A percentile compares a stretch with the other conserved stretches of the same genome.
These are phyloP conservation scores for Phycomyces blakesleeanus DNA, from an alignment of 192 early-diverging fungal genomes.

Conservation along the genomic window DNA sequence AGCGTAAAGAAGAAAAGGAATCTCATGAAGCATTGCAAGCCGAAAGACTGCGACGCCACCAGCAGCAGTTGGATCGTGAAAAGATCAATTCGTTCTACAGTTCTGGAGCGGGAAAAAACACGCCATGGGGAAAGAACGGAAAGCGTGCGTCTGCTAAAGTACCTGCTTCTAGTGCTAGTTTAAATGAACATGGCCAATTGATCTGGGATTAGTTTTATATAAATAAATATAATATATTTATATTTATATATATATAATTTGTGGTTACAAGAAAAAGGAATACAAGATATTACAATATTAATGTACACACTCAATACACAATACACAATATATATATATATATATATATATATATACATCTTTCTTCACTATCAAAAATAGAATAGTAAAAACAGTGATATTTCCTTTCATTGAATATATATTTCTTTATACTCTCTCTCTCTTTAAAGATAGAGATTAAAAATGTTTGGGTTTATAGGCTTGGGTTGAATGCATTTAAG, in stretches of 20 bases:
- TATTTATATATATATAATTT: not conserved
- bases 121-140: slow-evolving; percentile 32
- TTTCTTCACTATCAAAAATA: not conserved
- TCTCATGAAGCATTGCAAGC: slow-evolving; percentile 48
- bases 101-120: slow-evolving; percentile 35
- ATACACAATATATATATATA: too few species aligned
- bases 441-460: too few species aligned
- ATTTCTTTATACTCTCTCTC: too few species aligned
- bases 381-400: not conserved
- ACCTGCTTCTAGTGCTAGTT: slow-evolving; percentile 25
- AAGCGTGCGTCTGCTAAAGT: slow-evolving; percentile 24
- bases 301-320: too few species aligned
- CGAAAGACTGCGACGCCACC: slow-evolving; percentile 53
- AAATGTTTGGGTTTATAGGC: too few species aligned
- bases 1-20: slow-evolving; percentile 52
- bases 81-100: slow-evolving; percentile 46
- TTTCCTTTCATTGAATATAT: not conserved
- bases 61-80: slow-evolving; percentile 40
- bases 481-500: not conserved
- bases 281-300: too few species aligned
- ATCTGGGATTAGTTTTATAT: slow-evolving; percentile 39
- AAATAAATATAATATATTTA: not conserved
- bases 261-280: too few species aligned
- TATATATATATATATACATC: too few species aligned
- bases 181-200: slow-evolving; percentile 37